Evolutionary conservation across 768 basidiomycete species (phyloP), one percentile per base, ranked within the genome.

Genomic region (Agrocybe chaxingu): DNA sequence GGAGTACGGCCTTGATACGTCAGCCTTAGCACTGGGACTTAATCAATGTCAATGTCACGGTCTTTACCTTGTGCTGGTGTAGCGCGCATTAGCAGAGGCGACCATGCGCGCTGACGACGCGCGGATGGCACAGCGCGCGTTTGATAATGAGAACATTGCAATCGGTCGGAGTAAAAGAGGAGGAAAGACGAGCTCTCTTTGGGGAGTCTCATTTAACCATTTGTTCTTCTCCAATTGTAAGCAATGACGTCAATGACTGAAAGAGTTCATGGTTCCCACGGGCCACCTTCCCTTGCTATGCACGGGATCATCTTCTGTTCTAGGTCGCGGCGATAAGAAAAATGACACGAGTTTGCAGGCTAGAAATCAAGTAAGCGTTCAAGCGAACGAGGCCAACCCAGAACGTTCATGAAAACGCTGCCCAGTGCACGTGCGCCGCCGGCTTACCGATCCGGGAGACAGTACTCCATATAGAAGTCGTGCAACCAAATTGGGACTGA

Each of bases 1-100:
- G 16, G 55, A 41, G 24, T 54, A 56, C 32, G 50, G 44, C 30
- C 55, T 42, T 54, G 45, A 8, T 46, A 13, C 10, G 5, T 5
- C 6, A 36, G 47, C 18, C 29, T 33, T 44, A 42, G 37, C 24
- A 44, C 46, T 34, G 37, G 38, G 31, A 32, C 29, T 13, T 43
- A 38, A 43, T 36, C 31, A 12, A 9, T 12, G 45, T 30, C 39
- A n/a, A 45, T 9, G 51, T 33, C 16, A 37, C 33, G 38, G 36
- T 8, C 50, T 62, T 49, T 24, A 66, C 68, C 65, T 67, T 32
- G 62, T 62, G 52, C 54, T 60, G 32, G 44, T 49, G 39, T 51
- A 55, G 44, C 57, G 46, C 8, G 48, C 13, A 16, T 56, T 37
- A 10, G 49, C 34, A 10, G 59, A 39, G 11, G 40, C 46, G 11